phyloP scores from a whole-genome alignment of 2,329 filamentous ascomycete species.

The Epichloe elymi region DNA sequence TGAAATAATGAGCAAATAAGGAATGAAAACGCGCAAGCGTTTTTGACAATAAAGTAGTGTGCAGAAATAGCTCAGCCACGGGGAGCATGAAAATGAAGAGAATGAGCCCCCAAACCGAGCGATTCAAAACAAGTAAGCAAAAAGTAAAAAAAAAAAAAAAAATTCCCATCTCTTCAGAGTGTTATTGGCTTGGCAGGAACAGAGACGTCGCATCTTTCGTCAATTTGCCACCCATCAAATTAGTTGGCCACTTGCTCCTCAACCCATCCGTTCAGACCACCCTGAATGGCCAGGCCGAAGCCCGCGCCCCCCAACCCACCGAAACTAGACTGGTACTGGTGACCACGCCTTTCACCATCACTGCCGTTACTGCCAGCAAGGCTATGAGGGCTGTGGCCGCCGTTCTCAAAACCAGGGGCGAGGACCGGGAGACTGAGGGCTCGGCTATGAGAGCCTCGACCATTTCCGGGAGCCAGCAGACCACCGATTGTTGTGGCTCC shows the following conservation, averaged over 20 bases:
- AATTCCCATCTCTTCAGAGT: slow-evolving; percentile 17
- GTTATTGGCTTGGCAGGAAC: neutral
- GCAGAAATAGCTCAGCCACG: neutral
- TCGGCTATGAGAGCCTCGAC: slow-evolving; percentile 53
- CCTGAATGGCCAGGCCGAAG: slow-evolving; percentile 49
- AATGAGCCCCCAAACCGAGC: slow-evolving; percentile 9
- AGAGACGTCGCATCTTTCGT: neutral
- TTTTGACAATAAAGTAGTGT: neutral
- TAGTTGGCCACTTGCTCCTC: slow-evolving; percentile 53
- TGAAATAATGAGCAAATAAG: slow-evolving; percentile 17
- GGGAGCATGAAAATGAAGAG: slow-evolving; percentile 5
- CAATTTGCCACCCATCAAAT: slow-evolving; percentile 8
- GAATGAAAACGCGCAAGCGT: slow-evolving; percentile 1
- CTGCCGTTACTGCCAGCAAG: slow-evolving; percentile 30
- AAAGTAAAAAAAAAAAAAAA: slow-evolving; percentile 15
- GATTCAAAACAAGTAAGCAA: slow-evolving; percentile 13
- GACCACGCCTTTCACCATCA: slow-evolving; percentile 45
- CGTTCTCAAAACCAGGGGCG: slow-evolving; percentile 50
- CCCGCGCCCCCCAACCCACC: slow-evolving; percentile 44
- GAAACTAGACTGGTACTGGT: slow-evolving; percentile 53
- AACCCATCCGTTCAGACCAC: slow-evolving; percentile 53
- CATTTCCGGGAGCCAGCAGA: slow-evolving; percentile 58
- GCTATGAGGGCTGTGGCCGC: slow-evolving; percentile 37
- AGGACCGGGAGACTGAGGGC: slow-evolving; percentile 77
- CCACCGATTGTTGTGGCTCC: slow-evolving; percentile 61